A percentile compares a stretch with the other conserved stretches of the same genome.
phyloP scores from a whole-genome alignment of 2,329 filamentous ascomycete genomes.

The Trichoderma afroharzianum region DNA sequence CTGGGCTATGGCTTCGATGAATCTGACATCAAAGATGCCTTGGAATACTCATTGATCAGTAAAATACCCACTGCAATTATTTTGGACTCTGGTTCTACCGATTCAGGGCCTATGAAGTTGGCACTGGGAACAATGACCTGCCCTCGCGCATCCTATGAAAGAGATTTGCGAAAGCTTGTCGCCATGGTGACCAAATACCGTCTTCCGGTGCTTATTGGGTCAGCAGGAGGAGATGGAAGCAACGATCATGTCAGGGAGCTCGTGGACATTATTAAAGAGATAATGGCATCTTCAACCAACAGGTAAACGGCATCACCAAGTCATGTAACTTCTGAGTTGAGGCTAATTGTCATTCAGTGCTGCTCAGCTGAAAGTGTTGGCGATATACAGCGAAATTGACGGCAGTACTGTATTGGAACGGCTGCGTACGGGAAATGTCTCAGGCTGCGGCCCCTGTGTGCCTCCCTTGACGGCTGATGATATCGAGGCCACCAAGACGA shows the following conservation, averaged over 20 bases:
- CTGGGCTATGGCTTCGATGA: neutral
- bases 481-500: neutral
- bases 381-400: neutral
- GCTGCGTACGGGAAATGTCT: neutral
- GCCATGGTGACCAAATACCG: neutral
- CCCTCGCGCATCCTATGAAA: neutral
- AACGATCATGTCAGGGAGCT: neutral
- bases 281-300: neutral
- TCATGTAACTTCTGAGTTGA: neutral
- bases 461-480: neutral
- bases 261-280: neutral
- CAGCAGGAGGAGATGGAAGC: neutral
- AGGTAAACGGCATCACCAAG: neutral
- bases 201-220: neutral
- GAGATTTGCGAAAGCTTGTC: neutral
- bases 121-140: neutral
- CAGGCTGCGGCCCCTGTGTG: neutral
- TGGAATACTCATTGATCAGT: neutral
- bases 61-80: conserved; percentile 32
- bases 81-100: conserved; percentile 35
- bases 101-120: conserved; percentile 32
- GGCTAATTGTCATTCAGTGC: neutral
- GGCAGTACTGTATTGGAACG: neutral
- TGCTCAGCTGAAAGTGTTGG: neutral
- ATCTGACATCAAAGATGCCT: neutral